These are phyloP conservation scores for Penicillium italicum DNA, from an alignment of 2,329 filamentous ascomycete species.

Conservation along the genomic window DNA sequence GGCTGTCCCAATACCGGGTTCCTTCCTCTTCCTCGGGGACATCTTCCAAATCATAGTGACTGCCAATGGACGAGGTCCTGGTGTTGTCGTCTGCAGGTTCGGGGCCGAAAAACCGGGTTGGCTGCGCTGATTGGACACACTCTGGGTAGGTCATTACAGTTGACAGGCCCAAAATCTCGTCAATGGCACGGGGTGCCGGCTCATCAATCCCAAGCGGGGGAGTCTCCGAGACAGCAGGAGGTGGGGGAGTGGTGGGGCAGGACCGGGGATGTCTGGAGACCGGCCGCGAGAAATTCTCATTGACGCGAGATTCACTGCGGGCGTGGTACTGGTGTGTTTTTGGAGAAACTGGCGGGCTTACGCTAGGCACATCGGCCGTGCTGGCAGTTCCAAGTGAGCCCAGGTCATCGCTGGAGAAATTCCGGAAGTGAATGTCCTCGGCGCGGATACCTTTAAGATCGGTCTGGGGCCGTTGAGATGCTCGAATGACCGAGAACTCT, in stretches of 20 bases:
- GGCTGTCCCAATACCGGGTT: conserved; percentile 32
- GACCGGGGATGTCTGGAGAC: conserved; percentile 42
- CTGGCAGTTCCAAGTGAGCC: conserved; percentile 21
- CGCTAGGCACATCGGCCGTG: conserved; percentile 23
- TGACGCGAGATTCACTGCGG: conserved; percentile 36
- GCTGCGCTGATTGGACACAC: conserved; percentile 29
- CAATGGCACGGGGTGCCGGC: conserved; percentile 39
- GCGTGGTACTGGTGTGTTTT: conserved; percentile 23
- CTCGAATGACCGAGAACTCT: conserved; percentile 53
- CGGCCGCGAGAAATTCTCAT: conserved; percentile 57
- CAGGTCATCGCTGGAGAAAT: conserved; percentile 34
- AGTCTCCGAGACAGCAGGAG: conserved; percentile 36
- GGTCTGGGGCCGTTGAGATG: conserved; percentile 50
- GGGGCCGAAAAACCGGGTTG: conserved; percentile 40
- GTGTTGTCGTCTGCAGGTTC: conserved; percentile 40
- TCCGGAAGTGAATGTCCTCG: conserved; percentile 44
- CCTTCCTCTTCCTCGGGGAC: conserved; percentile 44
- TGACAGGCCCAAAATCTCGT: conserved; percentile 39
- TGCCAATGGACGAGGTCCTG: conserved; percentile 42
- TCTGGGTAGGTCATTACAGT: conserved; percentile 31
- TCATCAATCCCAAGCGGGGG: conserved; percentile 32
- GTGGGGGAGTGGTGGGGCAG: conserved; percentile 41
- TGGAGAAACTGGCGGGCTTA: conserved; percentile 34
- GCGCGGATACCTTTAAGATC: conserved; percentile 53
- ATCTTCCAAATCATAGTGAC: conserved; percentile 41